Percentiles rank a stretch among this genome's conserved stretches.
Evolutionary conservation across 1,284 basidiomycete species (phyloP).

Genomic region (Ganoderma sinense): DNA sequence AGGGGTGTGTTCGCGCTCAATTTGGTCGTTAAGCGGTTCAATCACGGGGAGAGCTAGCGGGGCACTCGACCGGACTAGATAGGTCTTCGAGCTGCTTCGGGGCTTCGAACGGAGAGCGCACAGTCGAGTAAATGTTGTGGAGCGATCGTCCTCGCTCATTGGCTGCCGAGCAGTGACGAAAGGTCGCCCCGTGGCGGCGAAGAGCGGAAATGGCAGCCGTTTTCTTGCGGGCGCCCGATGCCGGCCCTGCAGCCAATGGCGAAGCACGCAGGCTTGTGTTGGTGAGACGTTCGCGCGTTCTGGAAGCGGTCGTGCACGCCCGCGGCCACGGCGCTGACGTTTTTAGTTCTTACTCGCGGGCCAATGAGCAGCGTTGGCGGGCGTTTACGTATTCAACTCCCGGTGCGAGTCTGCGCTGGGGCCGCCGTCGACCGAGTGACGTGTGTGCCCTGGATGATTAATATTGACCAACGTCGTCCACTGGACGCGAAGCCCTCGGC

Average conservation of each 20-base stretch:
- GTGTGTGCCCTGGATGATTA: constrained; percentile 1
- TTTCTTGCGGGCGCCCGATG: constrained; percentile 3
- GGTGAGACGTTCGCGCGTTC: background rate
- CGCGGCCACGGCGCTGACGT: constrained; percentile 3
- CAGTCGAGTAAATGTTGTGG: background rate
- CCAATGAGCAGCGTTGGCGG: background rate
- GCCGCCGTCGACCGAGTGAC: background rate
- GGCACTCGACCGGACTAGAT: constrained; percentile 3
- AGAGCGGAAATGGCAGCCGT: background rate
- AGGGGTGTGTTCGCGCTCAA: background rate
- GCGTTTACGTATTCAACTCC: background rate
- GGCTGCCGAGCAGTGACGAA: background rate
- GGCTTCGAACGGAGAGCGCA: constrained; percentile 1
- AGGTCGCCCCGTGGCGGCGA: background rate
- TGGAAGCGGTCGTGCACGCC: constrained; percentile 2
- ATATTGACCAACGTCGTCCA: background rate
- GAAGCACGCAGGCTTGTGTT: background rate
- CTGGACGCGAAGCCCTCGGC: background rate
- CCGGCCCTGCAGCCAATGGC: background rate
- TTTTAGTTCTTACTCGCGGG: background rate
- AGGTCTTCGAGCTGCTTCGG: background rate
- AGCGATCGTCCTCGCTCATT: background rate
- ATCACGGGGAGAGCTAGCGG: background rate
- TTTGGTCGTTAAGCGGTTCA: background rate
- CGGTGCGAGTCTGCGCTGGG: background rate